Percentiles rank a stretch among this genome's conserved stretches.
These are phyloP conservation scores for Aureococcus anophagefferens DNA, from an alignment of 108 stramenopile genomes.

Conservation along the genomic window DNA sequence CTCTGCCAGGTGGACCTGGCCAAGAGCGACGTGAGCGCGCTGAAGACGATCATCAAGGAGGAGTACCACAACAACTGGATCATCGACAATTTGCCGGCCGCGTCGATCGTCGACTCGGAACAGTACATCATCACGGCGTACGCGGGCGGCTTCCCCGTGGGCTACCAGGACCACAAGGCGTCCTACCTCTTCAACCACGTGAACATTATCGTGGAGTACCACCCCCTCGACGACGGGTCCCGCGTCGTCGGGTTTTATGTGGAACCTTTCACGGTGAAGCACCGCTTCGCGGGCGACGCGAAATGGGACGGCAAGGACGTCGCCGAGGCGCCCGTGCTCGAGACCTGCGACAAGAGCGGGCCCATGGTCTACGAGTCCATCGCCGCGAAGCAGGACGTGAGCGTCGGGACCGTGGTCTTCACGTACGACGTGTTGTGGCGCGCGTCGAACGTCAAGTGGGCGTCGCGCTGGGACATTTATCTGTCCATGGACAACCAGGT, in stretches of 20 bases:
- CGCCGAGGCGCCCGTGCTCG: conserved; percentile 57
- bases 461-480: conserved; percentile 95
- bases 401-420: conserved; percentile 62
- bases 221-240: conserved; percentile 68
- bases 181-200: conserved; percentile 88
- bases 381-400: conserved; percentile 42
- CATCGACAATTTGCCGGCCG: conserved; percentile 96
- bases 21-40: neutral
- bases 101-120: conserved; percentile 43
- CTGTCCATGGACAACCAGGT: conserved; percentile 76
- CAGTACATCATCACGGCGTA: conserved; percentile 56
- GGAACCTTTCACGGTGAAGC: conserved; percentile 78
- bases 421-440: conserved; percentile 95
- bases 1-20: conserved; percentile 43
- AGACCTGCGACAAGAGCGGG: conserved; percentile 43
- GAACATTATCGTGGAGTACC: conserved; percentile 79
- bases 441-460: conserved; percentile 78
- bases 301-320: conserved; percentile 57
- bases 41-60: conserved; percentile 50
- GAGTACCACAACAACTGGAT: conserved; percentile 98
- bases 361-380: conserved; percentile 41
- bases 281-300: conserved; percentile 60
- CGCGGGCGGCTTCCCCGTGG: conserved; percentile 86
- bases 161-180: conserved; percentile 44
- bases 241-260: conserved; percentile 89